Evolutionary conservation across 495 filamentous ascomycete genomes (phyloP), one percentile per base, ranked within the genome.

Genomic region (Neurospora sp.): DNA sequence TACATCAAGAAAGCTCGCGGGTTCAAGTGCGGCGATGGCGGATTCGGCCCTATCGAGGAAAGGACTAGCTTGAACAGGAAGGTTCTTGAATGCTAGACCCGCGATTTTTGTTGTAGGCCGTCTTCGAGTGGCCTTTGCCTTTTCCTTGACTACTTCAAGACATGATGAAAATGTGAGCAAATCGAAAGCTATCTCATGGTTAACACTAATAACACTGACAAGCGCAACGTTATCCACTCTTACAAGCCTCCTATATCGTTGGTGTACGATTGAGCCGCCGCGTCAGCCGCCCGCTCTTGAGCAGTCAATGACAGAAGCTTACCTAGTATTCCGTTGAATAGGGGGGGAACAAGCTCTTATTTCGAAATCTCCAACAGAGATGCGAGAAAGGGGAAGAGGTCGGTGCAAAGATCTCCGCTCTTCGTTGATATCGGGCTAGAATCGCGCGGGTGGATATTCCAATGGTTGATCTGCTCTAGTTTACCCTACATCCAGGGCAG

Each of bases 21-120:
- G 18, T 92, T 93, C 80, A 91, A 91, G 75, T 85, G 88, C 72
- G 90, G 89, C 4, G 91, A 93, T 77, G 82, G 83, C 16, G 83
- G 86, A 18, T 75, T 91, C 38, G 85, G 83, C 1, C 81, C 83
- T 8, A 70, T 90, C 40, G 84, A 87, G 73, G 90, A 90, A 5
- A 27, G 22, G 0, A 37, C 5, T 35, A 14, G 14, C 53, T 65
- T 31, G 14, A 65, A 35, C 14, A 35, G 27, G 53, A 65, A 35
- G 53, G 22, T 35, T 65, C 53, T 18, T 65, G 22, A 18, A 5
- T 65, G 12, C 27, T 65, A 7, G 53, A 16, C 35, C 35, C 5
- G 35, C 35, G 35, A 5, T 6, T 37, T 37, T 37, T 37, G 35
- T 37, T 37, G 35, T 7, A 37, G 35, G 35, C 5, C 35, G 35